Base-by-base conservation (phyloP, 306 rosid genomes). In the Prunus campanulata region DNA sequence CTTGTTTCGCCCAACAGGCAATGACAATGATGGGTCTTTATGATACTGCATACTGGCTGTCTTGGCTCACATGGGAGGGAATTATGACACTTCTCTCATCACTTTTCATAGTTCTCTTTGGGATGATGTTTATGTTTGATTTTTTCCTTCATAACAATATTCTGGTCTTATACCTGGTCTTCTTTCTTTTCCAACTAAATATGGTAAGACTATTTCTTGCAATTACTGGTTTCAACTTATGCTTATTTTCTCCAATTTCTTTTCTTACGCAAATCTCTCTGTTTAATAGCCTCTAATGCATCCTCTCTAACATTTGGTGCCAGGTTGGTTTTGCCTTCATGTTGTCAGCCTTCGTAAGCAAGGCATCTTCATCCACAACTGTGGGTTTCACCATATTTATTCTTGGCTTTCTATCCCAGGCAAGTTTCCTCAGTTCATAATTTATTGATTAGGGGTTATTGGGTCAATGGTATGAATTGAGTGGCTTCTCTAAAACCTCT, bases 351-450 rank as follows among this genome's bases (percentile, higher is more conserved):
- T 95, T 95, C 85, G 80, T 95, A 76, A 70, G 83, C 68, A 95
- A 95, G 83, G 86, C 96, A 49, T 83, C 97, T 66, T 90, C 98
- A 56, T 86, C 97, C 25, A 92, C 98, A 74, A 85, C 95, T n/a
- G 81, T 83, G 39, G 98, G 97, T 18, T 95, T 92, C 90, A 86
- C 77, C 54, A 66, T 87, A 80, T 95, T 82, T 82, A 89, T 95
- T 75, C 71, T 92, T 73, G 98, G 98, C 75, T 90, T 89, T 79
- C 22, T 94, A 71, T 88, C 96, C 66, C 98, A 95, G 97, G 98
- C 71, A 90, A 85, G 88, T 69, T 75, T 83, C 78, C 75, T 39
- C 71, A 54, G 6, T 82, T 49, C 70, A 15, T 67, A 19, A 67
- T 71, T 78, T 68, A 61, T 74, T 20, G 7, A 30, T 60, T 51